Conservation (phyloP, 176 grass and related monocot genomes). For the Hordeum vulgare region DNA sequence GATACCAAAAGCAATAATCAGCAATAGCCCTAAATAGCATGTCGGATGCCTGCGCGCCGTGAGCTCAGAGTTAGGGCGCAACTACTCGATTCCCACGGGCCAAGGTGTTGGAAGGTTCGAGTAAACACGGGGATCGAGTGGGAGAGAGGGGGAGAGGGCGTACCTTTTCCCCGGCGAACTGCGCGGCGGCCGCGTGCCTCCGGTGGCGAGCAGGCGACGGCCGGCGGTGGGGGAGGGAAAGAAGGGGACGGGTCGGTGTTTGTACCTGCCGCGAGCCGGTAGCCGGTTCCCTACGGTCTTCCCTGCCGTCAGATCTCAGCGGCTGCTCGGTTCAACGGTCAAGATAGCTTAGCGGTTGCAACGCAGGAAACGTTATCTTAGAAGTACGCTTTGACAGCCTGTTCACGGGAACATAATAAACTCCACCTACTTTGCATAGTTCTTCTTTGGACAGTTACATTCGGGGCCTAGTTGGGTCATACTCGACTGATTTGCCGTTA, state of each 20-base stretch:
- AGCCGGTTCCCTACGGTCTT: not conserved
- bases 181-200: not conserved
- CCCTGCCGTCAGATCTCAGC: not conserved
- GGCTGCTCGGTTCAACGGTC: not conserved
- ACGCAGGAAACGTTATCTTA: too few relatives aligned
- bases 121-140: not conserved
- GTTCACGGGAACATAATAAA: too few relatives aligned
- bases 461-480: too few relatives aligned
- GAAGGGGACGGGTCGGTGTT: not conserved
- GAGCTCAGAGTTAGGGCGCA: not conserved
- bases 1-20: not conserved
- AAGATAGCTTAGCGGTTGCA: not conserved
- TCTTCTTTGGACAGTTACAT: too few relatives aligned
- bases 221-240: not conserved
- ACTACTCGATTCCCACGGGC: not conserved
- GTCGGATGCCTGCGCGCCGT: not conserved
- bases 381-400: too few relatives aligned
- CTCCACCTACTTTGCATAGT: too few relatives aligned
- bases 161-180: not conserved
- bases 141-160: not conserved
- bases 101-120: not conserved
- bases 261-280: not conserved
- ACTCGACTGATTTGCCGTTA: too few relatives aligned
- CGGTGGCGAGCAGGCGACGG: not conserved
- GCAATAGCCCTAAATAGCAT: not conserved